Evolutionary conservation across 805 yeast species (phyloP).

Genomic region (Cyberlindnera subsufficiens): DNA sequence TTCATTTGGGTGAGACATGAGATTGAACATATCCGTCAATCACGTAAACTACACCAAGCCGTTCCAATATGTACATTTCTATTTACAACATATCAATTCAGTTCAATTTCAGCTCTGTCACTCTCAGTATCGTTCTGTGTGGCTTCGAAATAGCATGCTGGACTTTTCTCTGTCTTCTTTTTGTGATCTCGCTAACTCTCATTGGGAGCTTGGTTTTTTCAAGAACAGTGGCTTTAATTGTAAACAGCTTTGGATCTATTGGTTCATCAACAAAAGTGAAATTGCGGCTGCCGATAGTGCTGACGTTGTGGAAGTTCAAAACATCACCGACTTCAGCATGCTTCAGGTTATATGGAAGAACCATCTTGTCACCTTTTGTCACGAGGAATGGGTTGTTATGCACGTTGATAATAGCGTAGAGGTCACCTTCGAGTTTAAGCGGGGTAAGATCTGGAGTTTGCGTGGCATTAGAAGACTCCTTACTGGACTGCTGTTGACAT

Average conservation of each 20-base stretch:
- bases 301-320: constrained; percentile 67
- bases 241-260: constrained; percentile 46
- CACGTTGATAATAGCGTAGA: constrained; percentile 78
- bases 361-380: constrained; percentile 83
- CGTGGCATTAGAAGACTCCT: background rate
- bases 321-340: constrained; percentile 79
- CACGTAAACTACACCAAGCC: too few species aligned
- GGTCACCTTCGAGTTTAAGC: constrained; percentile 57
- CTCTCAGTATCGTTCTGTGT: constrained; percentile 69
- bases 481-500: constrained; percentile 3
- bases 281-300: constrained; percentile 80
- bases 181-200: constrained; percentile 65
- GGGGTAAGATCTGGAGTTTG: constrained; percentile 42
- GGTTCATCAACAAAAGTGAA: constrained; percentile 58
- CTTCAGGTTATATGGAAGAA: constrained; percentile 72
- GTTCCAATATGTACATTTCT: background rate
- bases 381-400: constrained; percentile 84
- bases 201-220: constrained; percentile 82
- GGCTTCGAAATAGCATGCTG: constrained; percentile 64
- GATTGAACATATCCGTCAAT: too few species aligned
- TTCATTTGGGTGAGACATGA: too few species aligned
- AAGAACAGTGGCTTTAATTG: constrained; percentile 71
- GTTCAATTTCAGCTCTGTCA: constrained; percentile 61
- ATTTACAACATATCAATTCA: constrained; percentile 1
- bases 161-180: constrained; percentile 73